Evolutionary conservation across 129 eudicot species (phyloP).

Genomic region (Cynara cardunculus): DNA sequence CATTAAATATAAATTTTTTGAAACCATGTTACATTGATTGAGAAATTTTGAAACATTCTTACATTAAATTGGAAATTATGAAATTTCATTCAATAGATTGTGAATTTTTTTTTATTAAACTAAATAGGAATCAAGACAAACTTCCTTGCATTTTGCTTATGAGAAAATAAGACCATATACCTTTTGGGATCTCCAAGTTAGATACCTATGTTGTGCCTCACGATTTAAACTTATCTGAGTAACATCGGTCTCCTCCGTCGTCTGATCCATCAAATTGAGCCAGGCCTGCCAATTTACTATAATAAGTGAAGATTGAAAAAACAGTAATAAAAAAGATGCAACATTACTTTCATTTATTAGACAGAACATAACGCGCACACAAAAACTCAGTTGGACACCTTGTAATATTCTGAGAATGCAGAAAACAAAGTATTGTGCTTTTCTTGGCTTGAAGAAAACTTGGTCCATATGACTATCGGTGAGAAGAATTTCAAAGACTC

Average conservation of each 20-base stretch:
- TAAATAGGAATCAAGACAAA: neutral
- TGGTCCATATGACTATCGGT: conserved; percentile 92
- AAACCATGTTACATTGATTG: neutral
- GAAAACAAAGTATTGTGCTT: conserved; percentile 55
- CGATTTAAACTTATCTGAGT: conserved; percentile 46
- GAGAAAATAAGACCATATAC: conserved; percentile 24
- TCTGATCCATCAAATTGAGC: conserved; percentile 72
- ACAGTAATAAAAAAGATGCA: neutral
- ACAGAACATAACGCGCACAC: neutral
- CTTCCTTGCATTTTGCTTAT: neutral
- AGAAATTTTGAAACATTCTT: neutral
- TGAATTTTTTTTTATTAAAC: no score
- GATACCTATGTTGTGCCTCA: conserved; percentile 82
- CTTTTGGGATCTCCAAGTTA: conserved; percentile 91
- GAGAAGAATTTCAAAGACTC: conserved; percentile 95
- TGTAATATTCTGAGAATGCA: conserved; percentile 81
- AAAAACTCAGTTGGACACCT: conserved; percentile 39
- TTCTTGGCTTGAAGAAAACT: conserved; percentile 56
- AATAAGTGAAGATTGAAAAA: neutral
- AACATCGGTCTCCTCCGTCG: conserved; percentile 44
- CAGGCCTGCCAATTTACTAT: conserved; percentile 49
- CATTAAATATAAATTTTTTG: neutral
- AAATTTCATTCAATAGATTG: neutral
- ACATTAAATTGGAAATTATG: neutral
- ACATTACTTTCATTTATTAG: neutral